Evolutionary conservation across 2,329 filamentous ascomycete species (phyloP).

Genomic region (Scleromitrula shiraiana): DNA sequence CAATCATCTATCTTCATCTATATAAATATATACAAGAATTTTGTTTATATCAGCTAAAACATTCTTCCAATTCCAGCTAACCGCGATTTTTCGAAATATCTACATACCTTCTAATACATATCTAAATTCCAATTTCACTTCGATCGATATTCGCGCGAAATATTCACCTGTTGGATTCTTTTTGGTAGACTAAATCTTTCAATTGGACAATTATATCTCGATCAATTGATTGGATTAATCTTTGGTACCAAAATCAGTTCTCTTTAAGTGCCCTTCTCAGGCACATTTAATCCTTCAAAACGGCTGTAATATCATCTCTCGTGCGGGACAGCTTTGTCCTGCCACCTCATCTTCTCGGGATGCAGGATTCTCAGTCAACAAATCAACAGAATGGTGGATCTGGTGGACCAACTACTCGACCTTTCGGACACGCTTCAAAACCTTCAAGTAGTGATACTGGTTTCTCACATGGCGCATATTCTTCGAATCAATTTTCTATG

Average conservation of each 20-base stretch:
- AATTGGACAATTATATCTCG: constrained; percentile 10
- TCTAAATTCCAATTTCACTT: neutral
- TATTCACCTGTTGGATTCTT: constrained; percentile 3
- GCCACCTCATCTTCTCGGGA: constrained; percentile 75
- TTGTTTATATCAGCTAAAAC: constrained; percentile 8
- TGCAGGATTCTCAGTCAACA: constrained; percentile 76
- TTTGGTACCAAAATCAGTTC: constrained; percentile 25
- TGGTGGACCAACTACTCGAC: constrained; percentile 50
- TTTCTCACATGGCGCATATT: constrained; percentile 88
- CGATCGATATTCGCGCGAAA: neutral
- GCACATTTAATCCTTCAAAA: constrained; percentile 58
- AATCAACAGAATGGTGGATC: constrained; percentile 48
- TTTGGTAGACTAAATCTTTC: constrained; percentile 10
- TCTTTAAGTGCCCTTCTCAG: constrained; percentile 27
- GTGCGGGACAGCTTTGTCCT: constrained; percentile 79
- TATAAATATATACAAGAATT: constrained; percentile 4
- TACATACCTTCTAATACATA: constrained; percentile 11
- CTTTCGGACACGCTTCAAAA: constrained; percentile 66
- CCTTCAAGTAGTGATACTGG: constrained; percentile 77
- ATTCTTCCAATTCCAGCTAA: constrained; percentile 11
- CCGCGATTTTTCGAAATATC: constrained; percentile 4
- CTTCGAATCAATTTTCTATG: constrained; percentile 65
- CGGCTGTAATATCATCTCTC: constrained; percentile 71
- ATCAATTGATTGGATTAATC: constrained; percentile 9
- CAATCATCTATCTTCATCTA: neutral